Base-by-base conservation (phyloP, 306 rosid species). In the Inga leiocalycina region DNA sequence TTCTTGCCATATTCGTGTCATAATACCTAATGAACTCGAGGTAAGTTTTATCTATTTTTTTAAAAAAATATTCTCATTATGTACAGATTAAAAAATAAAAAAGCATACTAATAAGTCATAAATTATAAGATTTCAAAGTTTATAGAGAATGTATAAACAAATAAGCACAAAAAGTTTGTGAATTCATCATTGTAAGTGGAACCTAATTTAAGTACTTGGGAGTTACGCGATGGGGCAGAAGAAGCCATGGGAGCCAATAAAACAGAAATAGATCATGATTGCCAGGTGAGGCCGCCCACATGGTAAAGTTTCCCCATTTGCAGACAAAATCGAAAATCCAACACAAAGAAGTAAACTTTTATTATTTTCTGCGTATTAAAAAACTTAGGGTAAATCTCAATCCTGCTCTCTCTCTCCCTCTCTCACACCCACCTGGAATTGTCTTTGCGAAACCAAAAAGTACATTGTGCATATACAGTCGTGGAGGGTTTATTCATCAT, bases 251-350 rank as follows among this genome's bases (percentile, higher is more conserved):
- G 51, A 85, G 82, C 84, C 78, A 84, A 84, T n/a, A 69, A 76
- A 72, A 83, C 56, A 62, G 74, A 77, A 85, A 45, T 51, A 70
- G 59, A 45, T 80, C 82, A 85, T 85, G 41, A 70, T 85, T 59
- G 78, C 44, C 37, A 8, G 77, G 74, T 84, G 88, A 79, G 88
- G 88, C 74, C 41, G 75, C 70, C 61, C 80, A 80, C 87, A 85
- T 82, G 83, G 11, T 77, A 85, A 19, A 3, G 17, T 19, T 48
- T 14, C 52, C 49, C 43, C 22, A 24, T 46, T 45, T 72, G 59
- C 27, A 52, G 59, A 46, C 73, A 54, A 77, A 84, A 64, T 79
- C 82, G 74, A 22, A 48, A 81, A 8, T 43, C 71, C 70, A 77
- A 76, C 56, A 52, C 82, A 51, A 41, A 48, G 56, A 79, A 51